Evolutionary conservation across 2,329 filamentous ascomycete species (phyloP), one percentile per base, ranked within the genome.

Genomic region (Colletotrichum godetiae): DNA sequence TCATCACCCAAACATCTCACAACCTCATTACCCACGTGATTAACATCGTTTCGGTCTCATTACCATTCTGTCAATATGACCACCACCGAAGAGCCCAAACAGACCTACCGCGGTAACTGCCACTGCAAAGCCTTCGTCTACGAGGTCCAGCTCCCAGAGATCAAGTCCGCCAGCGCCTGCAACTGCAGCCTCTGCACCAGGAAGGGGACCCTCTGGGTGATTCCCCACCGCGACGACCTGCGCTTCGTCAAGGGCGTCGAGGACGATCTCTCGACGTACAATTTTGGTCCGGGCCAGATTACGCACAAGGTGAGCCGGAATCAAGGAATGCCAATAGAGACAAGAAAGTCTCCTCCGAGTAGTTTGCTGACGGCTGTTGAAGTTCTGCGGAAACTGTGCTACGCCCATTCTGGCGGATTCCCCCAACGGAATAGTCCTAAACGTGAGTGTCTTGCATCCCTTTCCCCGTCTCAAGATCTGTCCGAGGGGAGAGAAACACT

Each of bases 101-200:
- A 83, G 74, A 86, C 84, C 15, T 88, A 90, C 79, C 83, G 88
- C 27, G 89, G 88, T 79, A 90, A 88, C 79, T 91, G 89, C 82
- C 88, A 90, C 79, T 91, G 89, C 79, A 85, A 83, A 6, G 83
- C 84, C 52, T 89, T 88, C 75, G 82, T 89, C 74, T 91, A 86
- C 78, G 87, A 88, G 77, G 77, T 84, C 67, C 79, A 82, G 3
- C 58, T 91, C 13, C 89, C 90, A 27, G 89, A 92, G 78, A 86
- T 93, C 73, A 89, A 88, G 58, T 80, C 85, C 5, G 86, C 86
- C 6, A 78, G 81, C 5, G 85, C 89, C 77, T 93, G 92, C 82
- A 91, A 92, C 80, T 94, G 93, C 82, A 93, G 90, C 81, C 89
- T 92, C 75, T 92, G 92, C 79, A 77, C 75, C 76, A 88, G 84